phyloP scores from a whole-genome alignment of 768 basidiomycete genomes.

The Multifurca ochricompacta region DNA sequence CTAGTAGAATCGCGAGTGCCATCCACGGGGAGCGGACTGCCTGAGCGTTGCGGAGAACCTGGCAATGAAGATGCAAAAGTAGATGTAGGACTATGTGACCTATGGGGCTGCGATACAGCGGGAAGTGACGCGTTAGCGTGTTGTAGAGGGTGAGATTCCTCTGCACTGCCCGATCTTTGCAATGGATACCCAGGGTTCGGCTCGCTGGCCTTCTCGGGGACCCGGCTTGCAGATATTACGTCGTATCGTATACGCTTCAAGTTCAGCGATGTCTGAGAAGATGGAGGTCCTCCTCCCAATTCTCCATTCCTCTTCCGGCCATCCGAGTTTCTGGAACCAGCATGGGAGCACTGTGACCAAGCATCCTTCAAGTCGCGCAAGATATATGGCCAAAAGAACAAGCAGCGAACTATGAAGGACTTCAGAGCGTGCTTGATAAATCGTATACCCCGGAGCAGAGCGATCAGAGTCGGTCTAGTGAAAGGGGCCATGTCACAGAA shows the following conservation, averaged over 20 bases:
- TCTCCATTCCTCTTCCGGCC: neutral
- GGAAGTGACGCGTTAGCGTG: neutral
- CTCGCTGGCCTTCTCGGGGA: neutral
- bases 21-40: neutral
- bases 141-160: neutral
- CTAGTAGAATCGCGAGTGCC: neutral
- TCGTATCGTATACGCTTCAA: neutral
- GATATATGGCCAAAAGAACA: neutral
- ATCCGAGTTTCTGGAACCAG: neutral
- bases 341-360: neutral
- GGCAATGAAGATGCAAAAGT: neutral
- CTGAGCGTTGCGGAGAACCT: neutral
- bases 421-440: neutral
- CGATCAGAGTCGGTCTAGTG: neutral
- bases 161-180: neutral
- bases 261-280: too few species aligned
- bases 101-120: too few species aligned
- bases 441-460: neutral
- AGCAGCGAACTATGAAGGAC: neutral
- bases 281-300: neutral
- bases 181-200: neutral
- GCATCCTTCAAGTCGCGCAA: neutral
- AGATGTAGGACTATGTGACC: neutral
- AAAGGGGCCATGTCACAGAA: neutral
- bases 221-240: neutral